Evolutionary conservation across 2,329 filamentous ascomycete genomes (phyloP).

Genomic region (Neoscytalidium dimidiatum): DNA sequence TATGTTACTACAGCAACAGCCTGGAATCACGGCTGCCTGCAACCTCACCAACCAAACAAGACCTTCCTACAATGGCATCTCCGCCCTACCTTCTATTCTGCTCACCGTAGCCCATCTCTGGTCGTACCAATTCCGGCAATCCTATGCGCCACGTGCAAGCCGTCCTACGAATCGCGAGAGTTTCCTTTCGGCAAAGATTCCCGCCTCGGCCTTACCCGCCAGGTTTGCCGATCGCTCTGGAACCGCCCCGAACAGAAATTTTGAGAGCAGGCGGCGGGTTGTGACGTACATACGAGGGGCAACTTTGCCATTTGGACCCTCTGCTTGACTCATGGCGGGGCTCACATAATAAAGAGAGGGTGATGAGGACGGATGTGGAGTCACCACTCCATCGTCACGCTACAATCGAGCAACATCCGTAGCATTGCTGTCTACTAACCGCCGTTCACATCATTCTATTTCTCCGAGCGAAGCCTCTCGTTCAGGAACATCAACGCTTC

Average conservation of each 20-base stretch:
- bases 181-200: constrained; percentile 4
- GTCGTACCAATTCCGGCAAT: background rate
- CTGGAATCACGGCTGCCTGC: too few relatives aligned
- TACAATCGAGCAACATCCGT: background rate
- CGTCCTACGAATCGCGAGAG: background rate
- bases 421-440: background rate
- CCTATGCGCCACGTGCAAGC: background rate
- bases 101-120: background rate
- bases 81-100: background rate
- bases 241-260: background rate
- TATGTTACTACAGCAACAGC: too few relatives aligned
- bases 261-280: background rate
- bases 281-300: constrained; percentile 9
- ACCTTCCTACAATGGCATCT: too few relatives aligned
- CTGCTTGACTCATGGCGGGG: constrained; percentile 9
- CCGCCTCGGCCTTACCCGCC: background rate
- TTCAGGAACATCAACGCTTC: too few relatives aligned
- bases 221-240: background rate
- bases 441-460: background rate
- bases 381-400: constrained; percentile 6
- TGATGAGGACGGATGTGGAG: background rate
- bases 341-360: background rate
- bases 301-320: background rate
- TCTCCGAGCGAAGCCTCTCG: background rate
- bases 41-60: too few relatives aligned